A percentile compares a stretch with the other conserved stretches of the same genome.
phyloP scores from a whole-genome alignment of 2,329 filamentous ascomycete species.

The Lasiodiplodia gonubiensis region DNA sequence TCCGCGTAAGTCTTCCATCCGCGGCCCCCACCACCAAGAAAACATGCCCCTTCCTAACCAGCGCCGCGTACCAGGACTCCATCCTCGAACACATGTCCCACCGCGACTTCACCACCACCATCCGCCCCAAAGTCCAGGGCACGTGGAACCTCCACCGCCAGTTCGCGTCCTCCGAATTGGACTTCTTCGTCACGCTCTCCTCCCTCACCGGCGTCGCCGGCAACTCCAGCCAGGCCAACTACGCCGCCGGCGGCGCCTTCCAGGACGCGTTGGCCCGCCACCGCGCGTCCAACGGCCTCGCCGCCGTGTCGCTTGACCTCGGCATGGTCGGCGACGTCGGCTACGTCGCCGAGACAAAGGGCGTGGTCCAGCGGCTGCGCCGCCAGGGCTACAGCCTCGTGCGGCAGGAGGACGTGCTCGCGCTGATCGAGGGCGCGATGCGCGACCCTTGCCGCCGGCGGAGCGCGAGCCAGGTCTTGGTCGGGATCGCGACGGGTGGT shows the following conservation, averaged over 20 bases:
- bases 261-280: constrained; percentile 35
- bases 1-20: not conserved
- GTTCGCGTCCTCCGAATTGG: constrained; percentile 5
- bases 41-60: too few species aligned
- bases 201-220: constrained; percentile 23
- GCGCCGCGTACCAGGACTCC: not conserved
- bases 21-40: too few species aligned
- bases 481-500: not conserved
- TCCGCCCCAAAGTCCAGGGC: constrained; percentile 38
- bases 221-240: constrained; percentile 27
- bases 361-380: not conserved
- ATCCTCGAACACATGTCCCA: constrained; percentile 29
- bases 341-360: constrained; percentile 39
- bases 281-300: not conserved
- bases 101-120: constrained; percentile 27
- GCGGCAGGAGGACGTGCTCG: not conserved
- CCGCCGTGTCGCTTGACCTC: constrained; percentile 41
- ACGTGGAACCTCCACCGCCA: constrained; percentile 37
- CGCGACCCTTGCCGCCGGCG: too few species aligned
- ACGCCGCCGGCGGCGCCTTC: constrained; percentile 34
- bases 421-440: not conserved
- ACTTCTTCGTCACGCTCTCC: constrained; percentile 29
- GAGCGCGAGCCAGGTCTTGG: not conserved
- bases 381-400: not conserved
- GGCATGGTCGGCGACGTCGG: constrained; percentile 51